A percentile compares a stretch with the other conserved stretches of the same genome.
Conservation (phyloP, 2,329 filamentous ascomycete species). For the Gyromitra esculenta region DNA sequence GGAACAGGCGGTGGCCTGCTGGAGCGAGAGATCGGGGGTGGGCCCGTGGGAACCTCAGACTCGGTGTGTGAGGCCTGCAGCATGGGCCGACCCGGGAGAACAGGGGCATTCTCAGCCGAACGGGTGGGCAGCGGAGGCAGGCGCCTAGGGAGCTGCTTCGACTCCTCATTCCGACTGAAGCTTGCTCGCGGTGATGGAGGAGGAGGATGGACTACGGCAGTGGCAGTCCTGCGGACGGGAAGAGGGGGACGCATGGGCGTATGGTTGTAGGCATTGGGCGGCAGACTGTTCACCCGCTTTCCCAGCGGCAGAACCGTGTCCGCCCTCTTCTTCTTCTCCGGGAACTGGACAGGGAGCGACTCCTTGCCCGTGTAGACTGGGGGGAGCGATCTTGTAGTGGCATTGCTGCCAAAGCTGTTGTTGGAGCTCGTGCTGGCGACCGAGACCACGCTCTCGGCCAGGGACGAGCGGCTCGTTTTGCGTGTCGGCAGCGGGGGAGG, state of each 20-base stretch:
- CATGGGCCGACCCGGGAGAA: slow-evolving; percentile 11
- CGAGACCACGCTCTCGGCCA: slow-evolving; percentile 36
- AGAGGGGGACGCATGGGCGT: slow-evolving; percentile 28
- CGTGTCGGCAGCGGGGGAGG: slow-evolving; percentile 47
- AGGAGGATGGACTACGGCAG: neutral
- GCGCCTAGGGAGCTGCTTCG: neutral
- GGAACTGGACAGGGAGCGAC: slow-evolving; percentile 40
- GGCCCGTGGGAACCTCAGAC: slow-evolving; percentile 33
- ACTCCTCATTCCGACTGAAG: neutral
- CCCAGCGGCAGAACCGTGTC: neutral
- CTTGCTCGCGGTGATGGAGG: neutral
- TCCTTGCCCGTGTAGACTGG: slow-evolving; percentile 47
- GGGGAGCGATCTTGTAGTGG: slow-evolving; percentile 36
- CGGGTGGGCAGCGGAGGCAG: slow-evolving; percentile 44
- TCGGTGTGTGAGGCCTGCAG: slow-evolving; percentile 21
- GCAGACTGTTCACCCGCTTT: slow-evolving; percentile 22
- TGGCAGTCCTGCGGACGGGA: slow-evolving; percentile 24
- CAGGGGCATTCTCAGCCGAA: neutral
- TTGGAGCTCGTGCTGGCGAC: slow-evolving; percentile 31
- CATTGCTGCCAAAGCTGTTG: slow-evolving; percentile 34
- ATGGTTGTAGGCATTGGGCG: neutral
- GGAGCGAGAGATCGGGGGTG: slow-evolving; percentile 44
- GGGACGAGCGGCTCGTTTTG: slow-evolving; percentile 43
- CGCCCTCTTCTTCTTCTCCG: slow-evolving; percentile 31
- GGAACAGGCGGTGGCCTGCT: slow-evolving; percentile 43